Percentiles rank a stretch among this genome's conserved stretches.
Conservation (phyloP, 2,329 filamentous ascomycete genomes). For the Xylariomycetidae sp. region DNA sequence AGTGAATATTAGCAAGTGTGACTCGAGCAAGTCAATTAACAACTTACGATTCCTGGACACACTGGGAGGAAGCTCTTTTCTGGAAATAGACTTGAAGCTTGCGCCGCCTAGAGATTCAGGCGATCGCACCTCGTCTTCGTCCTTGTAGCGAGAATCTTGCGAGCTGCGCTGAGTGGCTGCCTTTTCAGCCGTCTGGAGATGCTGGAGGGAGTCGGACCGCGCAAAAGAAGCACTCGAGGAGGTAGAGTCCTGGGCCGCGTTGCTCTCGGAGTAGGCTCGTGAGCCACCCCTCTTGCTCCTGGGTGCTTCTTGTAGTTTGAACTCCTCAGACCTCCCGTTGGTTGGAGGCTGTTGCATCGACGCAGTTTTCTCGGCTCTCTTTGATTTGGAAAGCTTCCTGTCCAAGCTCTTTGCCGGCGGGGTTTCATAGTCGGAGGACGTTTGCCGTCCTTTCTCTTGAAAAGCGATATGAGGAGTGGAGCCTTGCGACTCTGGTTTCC, state of each 20-base stretch:
- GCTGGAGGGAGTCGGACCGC: slow-evolving; percentile 32
- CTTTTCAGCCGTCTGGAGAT: slow-evolving; percentile 29
- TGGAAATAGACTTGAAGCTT: slow-evolving; percentile 45
- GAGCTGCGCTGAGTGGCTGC: slow-evolving; percentile 46
- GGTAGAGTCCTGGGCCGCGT: slow-evolving; percentile 31
- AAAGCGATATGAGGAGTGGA: slow-evolving; percentile 87
- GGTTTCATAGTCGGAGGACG: slow-evolving; percentile 55
- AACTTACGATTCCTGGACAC: slow-evolving; percentile 39
- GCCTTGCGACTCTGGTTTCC: slow-evolving; percentile 41
- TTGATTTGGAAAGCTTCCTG: slow-evolving; percentile 43
- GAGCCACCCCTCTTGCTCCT: slow-evolving; percentile 49
- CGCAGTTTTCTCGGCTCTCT: slow-evolving; percentile 28
- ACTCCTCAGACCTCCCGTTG: slow-evolving; percentile 49
- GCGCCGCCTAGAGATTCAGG: slow-evolving; percentile 38
- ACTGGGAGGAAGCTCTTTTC: slow-evolving; percentile 56
- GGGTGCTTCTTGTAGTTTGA: slow-evolving; percentile 77
- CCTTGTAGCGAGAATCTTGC: slow-evolving; percentile 51
- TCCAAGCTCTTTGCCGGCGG: slow-evolving; percentile 43
- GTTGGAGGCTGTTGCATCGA: slow-evolving; percentile 26
- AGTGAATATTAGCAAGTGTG: too few relatives aligned
- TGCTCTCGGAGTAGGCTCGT: slow-evolving; percentile 40
- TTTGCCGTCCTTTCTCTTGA: slow-evolving; percentile 71
- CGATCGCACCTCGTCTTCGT: slow-evolving; percentile 45
- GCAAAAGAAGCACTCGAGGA: slow-evolving; percentile 30
- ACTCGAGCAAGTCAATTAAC: too few relatives aligned